Evolutionary conservation across 2,329 filamentous ascomycete genomes (phyloP), one percentile per base, ranked within the genome.

Genomic region (Penicillium sp.): DNA sequence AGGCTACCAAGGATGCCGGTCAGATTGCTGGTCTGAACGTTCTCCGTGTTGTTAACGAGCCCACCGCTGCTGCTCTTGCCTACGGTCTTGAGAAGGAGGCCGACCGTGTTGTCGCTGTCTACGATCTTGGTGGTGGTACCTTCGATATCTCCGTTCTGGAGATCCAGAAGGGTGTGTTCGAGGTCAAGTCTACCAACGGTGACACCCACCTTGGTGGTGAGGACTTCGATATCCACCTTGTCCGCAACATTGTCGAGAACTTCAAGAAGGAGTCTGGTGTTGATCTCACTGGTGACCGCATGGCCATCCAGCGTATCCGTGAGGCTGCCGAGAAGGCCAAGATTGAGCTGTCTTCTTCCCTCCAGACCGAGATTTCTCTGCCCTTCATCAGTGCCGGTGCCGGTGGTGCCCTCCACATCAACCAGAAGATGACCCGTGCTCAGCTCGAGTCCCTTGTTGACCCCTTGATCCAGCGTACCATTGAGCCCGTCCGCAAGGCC

Each of bases 291-390:
- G 82, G 80, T 73, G 93, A 98, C 83, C 92, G 93, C 77, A 97
- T 97, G 93, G 93, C 93, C 69, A 96, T 98, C 74, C 93, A 97
- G 86, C 89, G 93, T 87, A 97, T 98, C 77, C 93, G 93, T 81
- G 93, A 97, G 83, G 93, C 93, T 68, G 92, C 93, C 68, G 93
- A 98, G 86, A 97, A 97, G 88, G 93, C 93, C 75, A 98, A 98
- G 91, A 97, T 97, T 72, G 93, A 97, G 82, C 84, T 98, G 67
- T 98, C 93, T 13, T 97, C 93, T 33, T 93, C 93, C 57, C 86
- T 93, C 67, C 91, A 96, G 79, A 98, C 93, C 67, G 93, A 97
- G 73, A 97, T 98, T 82, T 96, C 96, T 85, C 87, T 98, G 74
- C 93, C 93, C 66, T 98, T 98, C 86, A 97, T 98, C 80, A 96